Evolutionary conservation across 177 flowering plant species (phyloP), one percentile per base, ranked within the genome.

Genomic region (Tripterygium wilfordii): DNA sequence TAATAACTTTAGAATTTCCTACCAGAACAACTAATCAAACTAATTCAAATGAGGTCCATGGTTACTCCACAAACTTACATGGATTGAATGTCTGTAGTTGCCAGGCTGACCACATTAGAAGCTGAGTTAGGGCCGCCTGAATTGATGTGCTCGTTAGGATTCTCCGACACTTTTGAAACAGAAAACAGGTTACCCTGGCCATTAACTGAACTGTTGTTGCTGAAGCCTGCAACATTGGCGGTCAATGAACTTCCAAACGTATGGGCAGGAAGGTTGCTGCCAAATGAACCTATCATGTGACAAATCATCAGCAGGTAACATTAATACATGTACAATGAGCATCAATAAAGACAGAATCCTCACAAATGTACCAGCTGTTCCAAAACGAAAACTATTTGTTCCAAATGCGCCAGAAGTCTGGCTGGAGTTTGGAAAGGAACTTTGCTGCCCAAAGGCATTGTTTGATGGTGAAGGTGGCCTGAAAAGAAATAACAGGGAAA

Each of bases 381-480:
- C 71, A 65, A 58, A 64, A 33, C 68, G 49, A 8, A 38, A 39
- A 55, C 38, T 65, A 31, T 43, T 66, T 9, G 33, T 62, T 51
- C 55, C 68, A 42, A 64, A 63, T 33, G 36, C 56, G 53, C 57
- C 49, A 43, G 75, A 30, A 33, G 61, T 33, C 58, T 57, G 69
- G 40, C 36, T 45, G n/a, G 63, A 42, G 41, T 19, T 45, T 49
- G 68, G 61, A 13, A 56, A 56, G 10, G 57, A 29, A 62, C 35
- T 63, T 21, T 66, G 45, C 50, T 67, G 78, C 35, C 63, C 70
- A 56, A 69, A 68, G 47, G 61, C 51, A 68, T 53, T 64, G 47
- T 42, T 55, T 48, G 75, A 19, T 50, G 81, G 64, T 17, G 58
- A 47, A 54, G 65, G 36, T 10, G 63, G 28, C 51, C 82, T 80